Conservation (phyloP, 148 eudicot genomes). For the Diospyros lotus region DNA sequence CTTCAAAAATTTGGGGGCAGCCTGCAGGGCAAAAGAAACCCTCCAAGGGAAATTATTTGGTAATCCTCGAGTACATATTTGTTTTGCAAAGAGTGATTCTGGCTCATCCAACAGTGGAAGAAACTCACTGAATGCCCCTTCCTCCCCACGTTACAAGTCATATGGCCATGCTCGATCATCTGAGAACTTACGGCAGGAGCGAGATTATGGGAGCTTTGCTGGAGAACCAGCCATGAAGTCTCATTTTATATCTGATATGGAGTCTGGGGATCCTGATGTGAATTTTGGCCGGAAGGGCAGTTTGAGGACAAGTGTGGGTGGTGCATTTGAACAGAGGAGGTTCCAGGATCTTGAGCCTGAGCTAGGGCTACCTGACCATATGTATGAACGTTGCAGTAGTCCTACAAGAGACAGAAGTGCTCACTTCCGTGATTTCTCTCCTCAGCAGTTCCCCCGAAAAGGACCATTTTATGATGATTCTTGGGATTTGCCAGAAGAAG, state of each 20-base stretch:
- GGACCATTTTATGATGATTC: slow-evolving; percentile 50
- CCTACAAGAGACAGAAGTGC: slow-evolving; percentile 34
- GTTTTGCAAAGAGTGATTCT: slow-evolving; percentile 62
- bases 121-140: slow-evolving; percentile 35
- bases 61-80: slow-evolving; percentile 77
- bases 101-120: slow-evolving; percentile 50
- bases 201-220: slow-evolving; percentile 28
- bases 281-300: slow-evolving; percentile 30
- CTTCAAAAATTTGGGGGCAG: slow-evolving; percentile 48
- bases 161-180: slow-evolving; percentile 41
- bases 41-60: slow-evolving; percentile 80
- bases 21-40: slow-evolving; percentile 74
- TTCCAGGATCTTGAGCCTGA: slow-evolving; percentile 40
- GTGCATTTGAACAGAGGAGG: slow-evolving; percentile 42
- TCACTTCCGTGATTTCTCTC: slow-evolving; percentile 45
- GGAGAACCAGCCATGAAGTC: slow-evolving; percentile 36
- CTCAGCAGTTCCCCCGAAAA: slow-evolving; percentile 35
- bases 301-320: slow-evolving; percentile 25
- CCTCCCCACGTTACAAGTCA: slow-evolving; percentile 39
- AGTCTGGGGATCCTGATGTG: slow-evolving; percentile 38
- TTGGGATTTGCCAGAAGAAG: slow-evolving; percentile 73
- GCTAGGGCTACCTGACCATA: slow-evolving; percentile 25
- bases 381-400: slow-evolving; percentile 30
- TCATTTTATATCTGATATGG: slow-evolving; percentile 31
- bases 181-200: slow-evolving; percentile 39